These are phyloP conservation scores for Pseudocercospora vitis DNA, from an alignment of 2,329 filamentous ascomycete genomes.

Conservation along the genomic window DNA sequence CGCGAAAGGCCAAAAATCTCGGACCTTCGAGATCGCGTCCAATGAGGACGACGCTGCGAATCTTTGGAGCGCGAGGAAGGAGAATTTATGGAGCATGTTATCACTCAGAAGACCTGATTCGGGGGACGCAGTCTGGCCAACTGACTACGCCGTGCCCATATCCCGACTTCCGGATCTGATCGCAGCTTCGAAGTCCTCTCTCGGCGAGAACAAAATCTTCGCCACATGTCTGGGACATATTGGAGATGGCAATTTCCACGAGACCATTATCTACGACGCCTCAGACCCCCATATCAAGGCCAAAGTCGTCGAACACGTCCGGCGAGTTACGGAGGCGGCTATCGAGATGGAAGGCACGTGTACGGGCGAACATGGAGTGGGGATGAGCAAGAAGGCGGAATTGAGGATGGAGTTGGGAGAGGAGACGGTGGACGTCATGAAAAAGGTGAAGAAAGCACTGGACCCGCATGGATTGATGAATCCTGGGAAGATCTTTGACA, in stretches of 20 bases:
- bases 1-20: conserved; percentile 44
- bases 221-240: conserved; percentile 86
- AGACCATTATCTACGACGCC: conserved; percentile 83
- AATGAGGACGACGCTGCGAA: neutral
- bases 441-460: conserved; percentile 74
- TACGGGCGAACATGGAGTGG: conserved; percentile 84
- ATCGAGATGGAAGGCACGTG: conserved; percentile 91
- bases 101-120: conserved; percentile 52
- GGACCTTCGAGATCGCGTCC: conserved; percentile 29
- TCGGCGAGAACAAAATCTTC: conserved; percentile 81
- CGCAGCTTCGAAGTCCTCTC: conserved; percentile 83
- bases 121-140: conserved; percentile 58
- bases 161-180: conserved; percentile 62
- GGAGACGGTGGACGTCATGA: conserved; percentile 82
- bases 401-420: conserved; percentile 75
- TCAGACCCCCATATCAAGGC: conserved; percentile 66
- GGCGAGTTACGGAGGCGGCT: conserved; percentile 83
- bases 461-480: conserved; percentile 90
- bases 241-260: conserved; percentile 92
- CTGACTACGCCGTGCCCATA: conserved; percentile 60
- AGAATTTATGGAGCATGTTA: conserved; percentile 61
- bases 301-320: conserved; percentile 77
- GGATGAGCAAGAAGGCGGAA: conserved; percentile 80
- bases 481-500: conserved; percentile 85
- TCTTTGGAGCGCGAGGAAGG: conserved; percentile 58